Base-by-base conservation (phyloP, 306 rosid species). In the Cicer arietinum region DNA sequence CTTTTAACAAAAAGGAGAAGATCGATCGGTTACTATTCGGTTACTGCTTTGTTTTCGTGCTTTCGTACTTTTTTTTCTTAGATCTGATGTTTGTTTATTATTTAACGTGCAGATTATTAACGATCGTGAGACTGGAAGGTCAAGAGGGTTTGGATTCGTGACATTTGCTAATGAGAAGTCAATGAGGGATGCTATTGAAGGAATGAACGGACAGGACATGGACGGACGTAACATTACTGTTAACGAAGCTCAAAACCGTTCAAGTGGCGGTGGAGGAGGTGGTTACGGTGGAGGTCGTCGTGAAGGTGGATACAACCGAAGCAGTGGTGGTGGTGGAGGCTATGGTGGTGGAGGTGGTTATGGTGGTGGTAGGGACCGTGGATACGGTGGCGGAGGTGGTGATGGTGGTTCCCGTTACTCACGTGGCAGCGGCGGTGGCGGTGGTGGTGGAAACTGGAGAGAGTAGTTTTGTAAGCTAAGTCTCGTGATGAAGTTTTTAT, bases 171-270 rank as follows among this genome's bases (percentile, higher is more conserved):
- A 42, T 2, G 70, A 64, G 70, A 41, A 64, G 1, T 64, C 70
- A 0, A 41, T 64, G 70, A 65, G 70, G 10, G 70, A 65, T 43
- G 70, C 70, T 0, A 65, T 65, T 6, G 52, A 65, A 10, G 70
- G 70, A 6, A 65, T 65, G 70, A 65, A 94, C 63, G 97, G 98
- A 2, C 89, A 85, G 61, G 64, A 79, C 1, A 90, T 94, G 0
- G 98, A 94, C 4, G 97, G 98, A 1, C 94, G 98, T 2, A 94
- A 84, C 73, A 94, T 94, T 43, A 94, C 98, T 0, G 98, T 94
- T 6, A 94, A 94, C 57, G 96, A 94, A 69, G 98, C 96, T 0
- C 97, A 94, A 64, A 83, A 90, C 2, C 93, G 98, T 1, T 92
- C 92, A 0, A 62, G 80, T 0, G 67, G 79, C 4, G 58, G 58